Percentiles rank a stretch among this genome's conserved stretches.
Conservation (phyloP, 345 rosid genomes). For the Clarkia xantiana region DNA sequence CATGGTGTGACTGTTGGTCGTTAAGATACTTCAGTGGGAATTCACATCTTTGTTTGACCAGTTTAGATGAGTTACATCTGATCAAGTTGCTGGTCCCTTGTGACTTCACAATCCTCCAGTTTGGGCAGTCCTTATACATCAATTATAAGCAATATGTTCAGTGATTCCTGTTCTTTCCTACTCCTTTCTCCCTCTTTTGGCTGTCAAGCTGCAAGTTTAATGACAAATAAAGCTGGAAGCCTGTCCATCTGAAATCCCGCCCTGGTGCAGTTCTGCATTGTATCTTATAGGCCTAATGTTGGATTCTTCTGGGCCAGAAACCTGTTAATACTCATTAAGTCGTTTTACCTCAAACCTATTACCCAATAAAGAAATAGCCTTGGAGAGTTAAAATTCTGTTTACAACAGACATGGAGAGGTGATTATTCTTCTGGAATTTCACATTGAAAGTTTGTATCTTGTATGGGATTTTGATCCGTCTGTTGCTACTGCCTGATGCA, state of each 20-base stretch:
- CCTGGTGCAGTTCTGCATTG: slow-evolving; percentile 15
- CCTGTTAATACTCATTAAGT: slow-evolving; percentile 9
- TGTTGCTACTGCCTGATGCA: slow-evolving; percentile 10
- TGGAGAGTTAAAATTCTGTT: slow-evolving; percentile 12
- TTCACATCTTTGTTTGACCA: not conserved
- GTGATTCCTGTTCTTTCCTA: slow-evolving; percentile 13
- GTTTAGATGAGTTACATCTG: slow-evolving; percentile 4
- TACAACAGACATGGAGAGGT: slow-evolving; percentile 69
- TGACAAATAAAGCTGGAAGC: slow-evolving; percentile 42
- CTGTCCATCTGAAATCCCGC: slow-evolving; percentile 20
- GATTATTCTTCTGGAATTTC: slow-evolving; percentile 9
- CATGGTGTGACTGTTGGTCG: not conserved
- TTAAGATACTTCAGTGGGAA: slow-evolving; percentile 2
- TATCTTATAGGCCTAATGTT: slow-evolving; percentile 19
- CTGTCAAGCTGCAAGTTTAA: slow-evolving; percentile 26
- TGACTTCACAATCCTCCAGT: not conserved
- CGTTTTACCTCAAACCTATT: slow-evolving; percentile 13
- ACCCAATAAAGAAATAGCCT: slow-evolving; percentile 37
- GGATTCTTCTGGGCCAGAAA: slow-evolving; percentile 23
- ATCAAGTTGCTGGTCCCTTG: not conserved
- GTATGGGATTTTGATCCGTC: slow-evolving; percentile 1
- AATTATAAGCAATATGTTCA: slow-evolving; percentile 27
- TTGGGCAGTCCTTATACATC: not conserved
- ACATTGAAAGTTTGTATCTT: not conserved
- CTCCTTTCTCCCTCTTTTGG: slow-evolving; percentile 15